Evolutionary conservation across 2,329 filamentous ascomycete genomes (phyloP).

Genomic region (Fusarium sp.): DNA sequence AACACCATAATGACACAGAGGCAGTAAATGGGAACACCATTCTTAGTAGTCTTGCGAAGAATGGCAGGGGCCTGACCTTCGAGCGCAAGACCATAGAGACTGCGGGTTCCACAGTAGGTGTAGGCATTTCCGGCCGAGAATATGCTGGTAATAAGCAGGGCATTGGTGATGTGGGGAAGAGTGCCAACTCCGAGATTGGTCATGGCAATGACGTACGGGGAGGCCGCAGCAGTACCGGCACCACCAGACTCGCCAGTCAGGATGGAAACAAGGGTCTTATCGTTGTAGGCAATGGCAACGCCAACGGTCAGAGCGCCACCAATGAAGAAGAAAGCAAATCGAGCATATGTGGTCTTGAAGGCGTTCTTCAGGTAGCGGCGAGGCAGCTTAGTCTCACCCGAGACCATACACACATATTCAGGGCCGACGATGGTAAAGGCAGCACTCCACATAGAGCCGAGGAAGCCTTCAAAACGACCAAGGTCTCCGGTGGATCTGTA

Average conservation of each 20-base stretch:
- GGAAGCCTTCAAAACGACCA: slow-evolving; percentile 77
- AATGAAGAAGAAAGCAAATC: slow-evolving; percentile 55
- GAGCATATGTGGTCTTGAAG: slow-evolving; percentile 65
- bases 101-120: slow-evolving; percentile 64
- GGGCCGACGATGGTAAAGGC: slow-evolving; percentile 73
- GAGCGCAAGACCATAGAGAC: slow-evolving; percentile 64
- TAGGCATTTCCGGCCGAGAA: slow-evolving; percentile 51
- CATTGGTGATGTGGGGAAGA: slow-evolving; percentile 71
- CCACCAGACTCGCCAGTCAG: slow-evolving; percentile 59
- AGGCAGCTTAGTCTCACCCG: slow-evolving; percentile 75
- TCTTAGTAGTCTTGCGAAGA: slow-evolving; percentile 70
- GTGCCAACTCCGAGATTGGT: slow-evolving; percentile 65
- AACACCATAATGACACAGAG: slow-evolving; percentile 69
- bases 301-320: slow-evolving; percentile 70
- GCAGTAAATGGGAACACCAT: slow-evolving; percentile 72
- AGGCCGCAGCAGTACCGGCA: slow-evolving; percentile 65
- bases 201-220: slow-evolving; percentile 59
- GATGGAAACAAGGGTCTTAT: slow-evolving; percentile 52
- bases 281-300: slow-evolving; percentile 70
- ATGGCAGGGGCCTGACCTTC: slow-evolving; percentile 62
- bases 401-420: slow-evolving; percentile 74
- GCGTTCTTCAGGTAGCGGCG: slow-evolving; percentile 70
- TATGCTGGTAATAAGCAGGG: slow-evolving; percentile 59
- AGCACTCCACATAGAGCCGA: slow-evolving; percentile 73
- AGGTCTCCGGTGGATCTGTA: slow-evolving; percentile 68